Conservation (phyloP, 805 yeast species). For the Naumovozyma baii region DNA sequence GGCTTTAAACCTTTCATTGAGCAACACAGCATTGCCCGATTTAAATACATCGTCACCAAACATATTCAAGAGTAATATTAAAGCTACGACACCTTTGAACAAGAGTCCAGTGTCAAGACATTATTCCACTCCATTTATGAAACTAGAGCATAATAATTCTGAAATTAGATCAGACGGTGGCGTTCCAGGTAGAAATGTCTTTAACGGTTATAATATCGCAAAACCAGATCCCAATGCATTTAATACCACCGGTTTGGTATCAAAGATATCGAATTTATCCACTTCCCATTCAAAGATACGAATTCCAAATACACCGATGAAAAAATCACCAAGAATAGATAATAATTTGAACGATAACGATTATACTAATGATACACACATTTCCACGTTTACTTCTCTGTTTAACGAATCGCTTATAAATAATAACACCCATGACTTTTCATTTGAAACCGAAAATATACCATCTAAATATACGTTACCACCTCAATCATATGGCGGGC, state of each 20-base stretch:
- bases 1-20: conserved; percentile 40
- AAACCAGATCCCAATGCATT: conserved; percentile 25
- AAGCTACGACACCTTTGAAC: conserved; percentile 1
- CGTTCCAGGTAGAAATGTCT: too few relatives aligned
- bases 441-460: conserved; percentile 8
- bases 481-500: conserved; percentile 14
- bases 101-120: not conserved
- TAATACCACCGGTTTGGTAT: conserved; percentile 20
- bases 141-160: too few relatives aligned
- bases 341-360: not conserved
- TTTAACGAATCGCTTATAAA: conserved; percentile 3
- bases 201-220: conserved; percentile 10
- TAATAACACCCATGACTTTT: conserved; percentile 8
- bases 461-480: conserved; percentile 8
- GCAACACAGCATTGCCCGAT: conserved; percentile 25
- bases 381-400: not conserved
- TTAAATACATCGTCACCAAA: not conserved
- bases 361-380: not conserved
- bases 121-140: not conserved
- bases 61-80: not conserved
- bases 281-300: conserved; percentile 15
- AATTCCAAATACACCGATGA: conserved; percentile 28
- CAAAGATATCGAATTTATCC: conserved; percentile 17
- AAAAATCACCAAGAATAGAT: conserved; percentile 22
- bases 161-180: too few relatives aligned